Evolutionary conservation across 495 filamentous ascomycete species (phyloP).

Genomic region (Talaromyces liani): DNA sequence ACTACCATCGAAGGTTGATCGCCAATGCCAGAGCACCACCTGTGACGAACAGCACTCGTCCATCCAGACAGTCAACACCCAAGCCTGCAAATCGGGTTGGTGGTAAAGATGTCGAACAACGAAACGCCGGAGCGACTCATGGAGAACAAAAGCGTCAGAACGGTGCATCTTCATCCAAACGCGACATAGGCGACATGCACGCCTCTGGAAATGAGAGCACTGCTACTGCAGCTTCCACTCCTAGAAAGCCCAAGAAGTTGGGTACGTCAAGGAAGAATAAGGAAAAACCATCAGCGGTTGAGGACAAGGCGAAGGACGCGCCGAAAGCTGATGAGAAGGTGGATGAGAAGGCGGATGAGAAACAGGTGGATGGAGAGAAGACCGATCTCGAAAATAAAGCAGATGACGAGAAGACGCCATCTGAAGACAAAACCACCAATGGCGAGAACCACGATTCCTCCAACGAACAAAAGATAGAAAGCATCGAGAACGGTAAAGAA

Average conservation of each 20-base stretch:
- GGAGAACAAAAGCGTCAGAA: background rate
- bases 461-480: background rate
- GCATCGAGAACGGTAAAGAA: background rate
- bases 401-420: background rate
- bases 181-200: background rate
- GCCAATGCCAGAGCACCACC: constrained; percentile 1
- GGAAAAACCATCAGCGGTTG: background rate
- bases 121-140: background rate
- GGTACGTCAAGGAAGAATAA: background rate
- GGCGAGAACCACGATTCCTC: background rate
- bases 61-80: background rate
- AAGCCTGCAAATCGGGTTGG: background rate
- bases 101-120: background rate
- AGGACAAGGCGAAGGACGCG: background rate
- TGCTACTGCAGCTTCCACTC: background rate
- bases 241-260: background rate
- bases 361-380: background rate
- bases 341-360: background rate
- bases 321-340: background rate
- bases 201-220: background rate
- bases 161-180: background rate
- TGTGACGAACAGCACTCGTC: background rate
- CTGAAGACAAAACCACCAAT: background rate
- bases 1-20: constrained; percentile 32
- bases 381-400: background rate